Base-by-base conservation (phyloP, 2,329 filamentous ascomycete species). In the Fusarium irregulare region DNA sequence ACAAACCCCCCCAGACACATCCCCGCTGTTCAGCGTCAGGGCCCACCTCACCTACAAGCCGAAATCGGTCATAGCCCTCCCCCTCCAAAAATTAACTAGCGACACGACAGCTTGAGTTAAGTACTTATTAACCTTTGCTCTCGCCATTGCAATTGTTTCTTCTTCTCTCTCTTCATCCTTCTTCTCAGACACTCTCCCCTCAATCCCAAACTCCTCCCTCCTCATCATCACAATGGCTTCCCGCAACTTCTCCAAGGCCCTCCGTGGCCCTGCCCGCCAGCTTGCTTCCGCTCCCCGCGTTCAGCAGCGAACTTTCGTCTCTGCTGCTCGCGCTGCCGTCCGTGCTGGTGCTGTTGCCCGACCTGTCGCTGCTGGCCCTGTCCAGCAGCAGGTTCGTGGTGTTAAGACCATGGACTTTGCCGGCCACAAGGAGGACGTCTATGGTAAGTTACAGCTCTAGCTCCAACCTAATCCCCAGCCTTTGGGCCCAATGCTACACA, bases 341-440 rank as follows among this genome's bases (percentile, higher is more conserved):
- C 82, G 87, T 73, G 84, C 84, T 68, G 83, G 86, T 75, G 85
- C 86, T 72, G 82, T 85, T 76, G 83, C 85, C 73, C 84, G 83
- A 74, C 83, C 85, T 72, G 84, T 84, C 70, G 81, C 84, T 50
- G 80, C 83, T 75, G 83, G 81, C 68, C 79, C 82, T 73, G 78
- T 79, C 60, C 86, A 89, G 81, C 91, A 93, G 86, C 91, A 93
- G 87, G 85, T 88, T 74, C 92, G 96, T 80, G 96, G 96, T 82
- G 85, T 97, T 80, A 98, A 99, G 93, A 98, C 95, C 77, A 95
- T 99, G 83, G 94, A 98, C 90, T 99, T 99, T 83, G 96, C 96
- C 75, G 96, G 94, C 79, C 88, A 88, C 81, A 95, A 97, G 87
- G 96, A 99, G 89, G 89, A 91, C 75, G 96, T 99, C 81, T 98